Evolutionary conservation across 2,329 filamentous ascomycete genomes (phyloP), one percentile per base, ranked within the genome.

Genomic region (Penicillium sp.): DNA sequence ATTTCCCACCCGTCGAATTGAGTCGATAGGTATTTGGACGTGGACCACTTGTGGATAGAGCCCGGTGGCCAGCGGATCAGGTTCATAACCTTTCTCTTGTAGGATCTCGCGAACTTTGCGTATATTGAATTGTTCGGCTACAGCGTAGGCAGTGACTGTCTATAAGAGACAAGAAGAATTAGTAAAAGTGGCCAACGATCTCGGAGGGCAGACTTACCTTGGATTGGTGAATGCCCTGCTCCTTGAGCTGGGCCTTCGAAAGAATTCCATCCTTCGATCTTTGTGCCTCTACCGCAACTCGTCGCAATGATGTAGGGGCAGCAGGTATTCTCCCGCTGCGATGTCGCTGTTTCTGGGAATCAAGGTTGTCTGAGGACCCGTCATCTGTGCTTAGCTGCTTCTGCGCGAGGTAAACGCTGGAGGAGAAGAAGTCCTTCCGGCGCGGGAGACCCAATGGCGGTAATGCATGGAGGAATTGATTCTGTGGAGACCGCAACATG

Each of bases 251-350:
- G 49, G 81, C 78, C 69, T 82, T 83, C 56, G 77, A 70, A 65
- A 88, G 78, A 66, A 86, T 80, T 1, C 81, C 81, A 69, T 82
- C 81, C 67, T 80, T 83, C 61, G 81, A 86, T 67, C 79, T 81
- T 78, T 97, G 92, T 19, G 93, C 93, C 70, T 95, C 92, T 19
- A 92, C 90, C 35, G 93, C 92, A 13, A 96, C 92, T 61, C 93
- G 86, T 59, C 94, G 88, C 35, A 97, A 82, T 1, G 92, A 95
- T 64, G 89, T 90, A 68, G 92, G 91, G 49, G 86, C 80, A 26
- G 83, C 81, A 3, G 84, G 80, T 26, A 80, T 79, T 64, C 85
- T 78, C n/a, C 76, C 72, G 7, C 77, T 75, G 65, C 85, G 84
- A 60, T 83, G 81, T 70, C 81, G 83, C 69, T 79, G 72, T 19